Percentiles rank a stretch among this genome's conserved stretches.
Conservation (phyloP, 164 flowering plant genomes). For the Macadamia integrifolia region DNA sequence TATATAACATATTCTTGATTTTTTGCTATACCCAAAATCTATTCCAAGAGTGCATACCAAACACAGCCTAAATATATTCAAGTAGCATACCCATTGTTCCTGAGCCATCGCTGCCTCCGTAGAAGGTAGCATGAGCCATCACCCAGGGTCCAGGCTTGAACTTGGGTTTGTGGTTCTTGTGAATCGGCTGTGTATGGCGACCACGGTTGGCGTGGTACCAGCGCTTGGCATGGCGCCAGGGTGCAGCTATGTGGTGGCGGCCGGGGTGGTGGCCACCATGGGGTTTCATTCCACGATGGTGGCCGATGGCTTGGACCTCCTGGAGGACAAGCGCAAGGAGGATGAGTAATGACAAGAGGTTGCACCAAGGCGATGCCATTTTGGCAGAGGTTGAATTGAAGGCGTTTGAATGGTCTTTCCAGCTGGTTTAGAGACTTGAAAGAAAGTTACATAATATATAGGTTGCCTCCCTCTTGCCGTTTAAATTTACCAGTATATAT, state of each 20-base stretch:
- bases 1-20: no score
- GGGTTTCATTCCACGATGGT: no score
- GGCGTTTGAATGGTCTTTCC: not conserved
- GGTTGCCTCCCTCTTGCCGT: not conserved
- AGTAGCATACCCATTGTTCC: slow-evolving; percentile 38
- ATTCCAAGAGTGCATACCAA: no score
- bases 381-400: not conserved
- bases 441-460: not conserved
- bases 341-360: slow-evolving; percentile 6
- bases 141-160: slow-evolving; percentile 55
- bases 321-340: slow-evolving; percentile 8
- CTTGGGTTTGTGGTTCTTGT: slow-evolving; percentile 12
- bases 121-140: slow-evolving; percentile 57
- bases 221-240: not conserved
- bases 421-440: not conserved
- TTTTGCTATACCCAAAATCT: no score
- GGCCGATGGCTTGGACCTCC: slow-evolving; percentile 8
- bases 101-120: slow-evolving; percentile 46
- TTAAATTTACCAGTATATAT: not conserved
- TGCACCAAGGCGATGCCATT: slow-evolving; percentile 15
- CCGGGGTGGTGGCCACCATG: no score
- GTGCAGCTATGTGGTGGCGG: no score
- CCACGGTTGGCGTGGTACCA: not conserved
- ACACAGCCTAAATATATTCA: not conserved
- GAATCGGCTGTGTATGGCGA: not conserved